Conservation (phyloP, 2,329 filamentous ascomycete species). For the Verticillium tricorpus region DNA sequence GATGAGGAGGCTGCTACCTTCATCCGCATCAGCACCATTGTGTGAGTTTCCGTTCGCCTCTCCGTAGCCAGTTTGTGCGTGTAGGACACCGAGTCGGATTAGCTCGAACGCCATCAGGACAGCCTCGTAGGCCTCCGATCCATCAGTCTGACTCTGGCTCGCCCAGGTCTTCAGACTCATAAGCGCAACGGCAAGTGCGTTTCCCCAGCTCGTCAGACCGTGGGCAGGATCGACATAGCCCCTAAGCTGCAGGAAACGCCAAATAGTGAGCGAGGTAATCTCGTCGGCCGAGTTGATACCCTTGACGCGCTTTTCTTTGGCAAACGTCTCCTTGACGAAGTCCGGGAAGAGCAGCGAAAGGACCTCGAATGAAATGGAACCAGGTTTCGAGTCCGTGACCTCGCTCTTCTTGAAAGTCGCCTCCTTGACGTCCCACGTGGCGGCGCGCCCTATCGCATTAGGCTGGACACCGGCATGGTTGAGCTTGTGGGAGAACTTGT, state of each 20-base stretch:
- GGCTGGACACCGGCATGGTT: slow-evolving; percentile 50
- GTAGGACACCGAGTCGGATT: slow-evolving; percentile 72
- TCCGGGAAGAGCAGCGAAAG: slow-evolving; percentile 63
- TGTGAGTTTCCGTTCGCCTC: slow-evolving; percentile 52
- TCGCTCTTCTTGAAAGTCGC: slow-evolving; percentile 34
- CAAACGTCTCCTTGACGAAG: slow-evolving; percentile 66
- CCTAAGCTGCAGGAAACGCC: slow-evolving; percentile 84
- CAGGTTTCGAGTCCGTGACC: slow-evolving; percentile 20
- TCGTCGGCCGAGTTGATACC: slow-evolving; percentile 65
- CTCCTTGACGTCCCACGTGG: slow-evolving; percentile 71
- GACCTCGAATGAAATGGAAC: slow-evolving; percentile 55
- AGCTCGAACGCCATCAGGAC: slow-evolving; percentile 83
- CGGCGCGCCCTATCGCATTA: slow-evolving; percentile 41
- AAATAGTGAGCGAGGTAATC: slow-evolving; percentile 67
- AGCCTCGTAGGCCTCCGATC: slow-evolving; percentile 63
- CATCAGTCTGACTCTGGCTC: slow-evolving; percentile 27
- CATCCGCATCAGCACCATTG: slow-evolving; percentile 64
- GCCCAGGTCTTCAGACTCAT: slow-evolving; percentile 53
- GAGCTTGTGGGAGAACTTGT: slow-evolving; percentile 62
- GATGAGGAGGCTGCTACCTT: slow-evolving; percentile 72
- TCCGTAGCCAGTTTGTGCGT: slow-evolving; percentile 56
- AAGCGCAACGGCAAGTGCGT: slow-evolving; percentile 68
- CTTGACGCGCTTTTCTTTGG: slow-evolving; percentile 51
- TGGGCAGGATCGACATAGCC: slow-evolving; percentile 79
- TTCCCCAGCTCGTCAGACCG: slow-evolving; percentile 78